Conservation (phyloP, 208 protist genomes). For the Acanthamoeba quina region DNA sequence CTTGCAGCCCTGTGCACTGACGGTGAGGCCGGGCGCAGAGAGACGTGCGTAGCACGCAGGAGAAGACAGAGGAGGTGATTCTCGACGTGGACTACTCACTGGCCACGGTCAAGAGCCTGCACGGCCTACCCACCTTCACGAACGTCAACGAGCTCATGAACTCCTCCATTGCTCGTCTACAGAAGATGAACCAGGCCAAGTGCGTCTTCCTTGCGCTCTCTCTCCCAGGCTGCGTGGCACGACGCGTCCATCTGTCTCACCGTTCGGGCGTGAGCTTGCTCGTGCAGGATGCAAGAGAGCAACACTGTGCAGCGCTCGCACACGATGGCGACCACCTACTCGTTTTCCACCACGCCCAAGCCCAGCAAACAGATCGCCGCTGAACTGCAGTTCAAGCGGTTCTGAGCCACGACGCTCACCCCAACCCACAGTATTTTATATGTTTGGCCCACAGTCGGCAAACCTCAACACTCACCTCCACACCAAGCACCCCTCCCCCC, state of each 20-base stretch:
- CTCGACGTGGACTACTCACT: constrained; percentile 68
- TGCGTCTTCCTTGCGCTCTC: background rate
- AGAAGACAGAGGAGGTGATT: constrained; percentile 14
- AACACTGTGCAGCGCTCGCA: constrained; percentile 11
- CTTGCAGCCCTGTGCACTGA: background rate
- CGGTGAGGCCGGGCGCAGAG: background rate
- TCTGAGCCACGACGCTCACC: background rate
- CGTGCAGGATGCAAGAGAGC: background rate
- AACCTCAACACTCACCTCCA: too few relatives aligned
- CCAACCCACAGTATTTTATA: background rate
- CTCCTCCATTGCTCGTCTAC: background rate
- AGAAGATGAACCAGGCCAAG: constrained; percentile 69
- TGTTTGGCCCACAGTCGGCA: background rate
- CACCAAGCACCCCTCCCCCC: too few relatives aligned
- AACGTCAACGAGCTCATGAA: constrained; percentile 45
- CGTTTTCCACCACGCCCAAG: constrained; percentile 13
- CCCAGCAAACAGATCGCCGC: background rate
- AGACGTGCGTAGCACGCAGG: constrained; percentile 6
- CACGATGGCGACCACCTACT: constrained; percentile 36
- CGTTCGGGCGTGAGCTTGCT: background rate
- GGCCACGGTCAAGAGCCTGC: constrained; percentile 56
- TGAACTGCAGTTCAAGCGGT: constrained; percentile 41
- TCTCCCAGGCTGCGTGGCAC: background rate
- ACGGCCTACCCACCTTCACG: constrained; percentile 53
- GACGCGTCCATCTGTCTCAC: background rate